A percentile compares a stretch with the other conserved stretches of the same genome.
phyloP scores from a whole-genome alignment of 2,329 filamentous ascomycete genomes.

The Pseudofabraea citricarpa region DNA sequence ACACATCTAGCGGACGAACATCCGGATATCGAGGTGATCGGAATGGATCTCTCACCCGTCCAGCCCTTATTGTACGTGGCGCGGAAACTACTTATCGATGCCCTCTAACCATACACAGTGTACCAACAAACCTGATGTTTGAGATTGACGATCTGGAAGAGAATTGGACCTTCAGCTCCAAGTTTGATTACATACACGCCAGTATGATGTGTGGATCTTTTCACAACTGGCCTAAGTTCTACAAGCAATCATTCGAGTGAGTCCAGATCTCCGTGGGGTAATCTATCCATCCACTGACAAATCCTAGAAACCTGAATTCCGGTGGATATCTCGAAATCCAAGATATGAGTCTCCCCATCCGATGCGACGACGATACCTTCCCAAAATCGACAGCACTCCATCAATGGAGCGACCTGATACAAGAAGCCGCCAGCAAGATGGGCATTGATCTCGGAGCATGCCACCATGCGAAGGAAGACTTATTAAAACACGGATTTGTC shows the following conservation, averaged over 20 bases:
- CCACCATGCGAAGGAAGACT: neutral
- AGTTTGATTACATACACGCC: constrained; percentile 5
- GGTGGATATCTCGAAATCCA: constrained; percentile 26
- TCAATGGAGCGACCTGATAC: constrained; percentile 14
- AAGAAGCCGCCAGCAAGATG: constrained; percentile 25
- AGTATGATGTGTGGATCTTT: constrained; percentile 4
- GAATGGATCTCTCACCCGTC: neutral
- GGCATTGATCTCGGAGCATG: constrained; percentile 26
- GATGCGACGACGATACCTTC: constrained; percentile 28
- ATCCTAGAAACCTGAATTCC: constrained; percentile 15
- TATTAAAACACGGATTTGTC: constrained; percentile 9
- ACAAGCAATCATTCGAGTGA: constrained; percentile 8
- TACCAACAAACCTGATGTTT: constrained; percentile 20
- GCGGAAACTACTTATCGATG: neutral
- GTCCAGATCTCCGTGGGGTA: neutral
- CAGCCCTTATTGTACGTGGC: neutral
- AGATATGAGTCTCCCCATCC: constrained; percentile 14
- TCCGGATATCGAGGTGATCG: constrained; percentile 11
- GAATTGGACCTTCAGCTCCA: constrained; percentile 18
- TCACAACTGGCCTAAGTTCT: constrained; percentile 7
- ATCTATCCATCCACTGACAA: neutral
- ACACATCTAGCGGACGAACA: constrained; percentile 5
- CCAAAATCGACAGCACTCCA: neutral
- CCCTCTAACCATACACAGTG: constrained; percentile 28
- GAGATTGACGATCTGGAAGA: constrained; percentile 26